Evolutionary conservation across 768 basidiomycete genomes (phyloP).

Genomic region (Gyrodon lividus): DNA sequence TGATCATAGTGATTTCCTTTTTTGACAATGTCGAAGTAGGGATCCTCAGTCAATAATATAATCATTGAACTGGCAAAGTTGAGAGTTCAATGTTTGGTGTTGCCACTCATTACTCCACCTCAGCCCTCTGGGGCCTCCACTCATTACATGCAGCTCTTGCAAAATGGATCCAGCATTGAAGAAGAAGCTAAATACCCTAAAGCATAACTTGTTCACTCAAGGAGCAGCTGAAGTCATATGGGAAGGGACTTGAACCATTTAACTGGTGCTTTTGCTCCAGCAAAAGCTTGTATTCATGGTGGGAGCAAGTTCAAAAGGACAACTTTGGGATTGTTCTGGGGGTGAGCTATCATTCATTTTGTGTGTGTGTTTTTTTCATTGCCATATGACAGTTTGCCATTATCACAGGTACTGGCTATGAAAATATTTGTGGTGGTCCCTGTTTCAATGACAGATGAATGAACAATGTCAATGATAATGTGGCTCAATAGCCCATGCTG

Average conservation of each 20-base stretch:
- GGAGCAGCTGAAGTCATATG: slow-evolving; percentile 5
- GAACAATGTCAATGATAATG: slow-evolving; percentile 8
- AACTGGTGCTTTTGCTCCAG: background rate
- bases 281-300: slow-evolving; percentile 1
- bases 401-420: background rate
- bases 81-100: too few species aligned
- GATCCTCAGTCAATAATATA: too few species aligned
- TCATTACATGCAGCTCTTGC: too few species aligned
- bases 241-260: slow-evolving; percentile 1
- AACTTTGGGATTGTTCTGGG: slow-evolving; percentile 1
- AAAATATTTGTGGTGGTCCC: slow-evolving; percentile 6
- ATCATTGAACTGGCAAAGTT: too few species aligned
- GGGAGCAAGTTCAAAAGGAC: background rate
- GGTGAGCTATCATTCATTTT: background rate
- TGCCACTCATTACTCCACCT: too few species aligned
- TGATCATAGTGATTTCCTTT: too few species aligned
- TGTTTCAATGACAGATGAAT: slow-evolving; percentile 6
- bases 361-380: background rate
- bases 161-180: too few species aligned
- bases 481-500: slow-evolving; percentile 9
- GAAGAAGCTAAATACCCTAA: too few species aligned
- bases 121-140: too few species aligned
- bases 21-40: too few species aligned
- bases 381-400: background rate
- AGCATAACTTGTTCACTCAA: too few species aligned